Conservation (phyloP, 2,329 filamentous ascomycete species). For the Pseudopithomyces maydicus region DNA sequence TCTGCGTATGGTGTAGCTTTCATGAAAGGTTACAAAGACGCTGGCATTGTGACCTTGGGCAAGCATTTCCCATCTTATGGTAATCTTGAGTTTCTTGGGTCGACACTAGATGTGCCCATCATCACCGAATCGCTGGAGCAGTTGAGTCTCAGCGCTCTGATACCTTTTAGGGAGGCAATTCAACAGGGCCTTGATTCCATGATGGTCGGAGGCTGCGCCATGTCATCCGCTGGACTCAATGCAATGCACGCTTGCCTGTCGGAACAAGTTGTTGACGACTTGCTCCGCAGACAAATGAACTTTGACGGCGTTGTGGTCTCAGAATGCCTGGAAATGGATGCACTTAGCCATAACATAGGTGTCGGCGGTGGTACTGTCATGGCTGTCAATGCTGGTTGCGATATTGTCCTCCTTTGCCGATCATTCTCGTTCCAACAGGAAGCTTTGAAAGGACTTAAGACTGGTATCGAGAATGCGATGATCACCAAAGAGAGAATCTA, state of each 20-base stretch:
- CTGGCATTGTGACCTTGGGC: slow-evolving; percentile 84
- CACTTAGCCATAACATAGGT: slow-evolving; percentile 92
- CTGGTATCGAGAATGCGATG: slow-evolving; percentile 88
- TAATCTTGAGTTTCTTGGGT: slow-evolving; percentile 90
- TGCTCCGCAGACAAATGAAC: slow-evolving; percentile 84
- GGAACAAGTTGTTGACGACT: slow-evolving; percentile 88
- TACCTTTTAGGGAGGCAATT: slow-evolving; percentile 91
- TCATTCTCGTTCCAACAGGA: slow-evolving; percentile 89
- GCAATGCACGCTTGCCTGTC: slow-evolving; percentile 94
- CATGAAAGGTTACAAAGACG: slow-evolving; percentile 91
- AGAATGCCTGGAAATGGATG: slow-evolving; percentile 96
- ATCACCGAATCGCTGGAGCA: slow-evolving; percentile 95
- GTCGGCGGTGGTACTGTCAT: slow-evolving; percentile 96
- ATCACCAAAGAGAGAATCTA: slow-evolving; percentile 80
- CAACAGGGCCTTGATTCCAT: slow-evolving; percentile 86
- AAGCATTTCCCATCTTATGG: slow-evolving; percentile 98
- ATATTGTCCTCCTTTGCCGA: slow-evolving; percentile 85
- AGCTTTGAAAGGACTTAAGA: slow-evolving; percentile 85
- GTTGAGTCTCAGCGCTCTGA: slow-evolving; percentile 85
- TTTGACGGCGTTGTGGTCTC: slow-evolving; percentile 94
- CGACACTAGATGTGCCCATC: slow-evolving; percentile 88
- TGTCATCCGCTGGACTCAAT: slow-evolving; percentile 88
- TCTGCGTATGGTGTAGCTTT: slow-evolving; percentile 90
- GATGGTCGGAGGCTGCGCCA: slow-evolving; percentile 94
- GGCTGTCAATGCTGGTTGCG: slow-evolving; percentile 95